Percentiles rank a stretch among this genome's conserved stretches.
Conservation (phyloP, 345 rosid species). For the Angophora floribunda region DNA sequence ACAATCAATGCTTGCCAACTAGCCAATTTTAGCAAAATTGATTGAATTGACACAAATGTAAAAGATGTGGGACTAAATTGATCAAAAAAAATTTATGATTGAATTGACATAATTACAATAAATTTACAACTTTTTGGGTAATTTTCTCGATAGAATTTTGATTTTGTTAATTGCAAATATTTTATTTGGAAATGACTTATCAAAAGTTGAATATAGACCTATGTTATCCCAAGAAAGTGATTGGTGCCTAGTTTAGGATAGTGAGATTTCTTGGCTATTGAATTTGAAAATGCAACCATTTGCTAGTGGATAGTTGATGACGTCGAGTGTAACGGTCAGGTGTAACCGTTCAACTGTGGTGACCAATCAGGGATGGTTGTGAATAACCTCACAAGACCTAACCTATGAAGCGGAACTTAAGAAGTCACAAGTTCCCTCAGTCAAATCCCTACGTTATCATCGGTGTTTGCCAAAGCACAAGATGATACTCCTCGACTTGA, state of each 20-base stretch:
- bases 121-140: no score
- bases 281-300: neutral
- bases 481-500: neutral
- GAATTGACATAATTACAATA: no score
- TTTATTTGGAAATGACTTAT: neutral
- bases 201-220: neutral
- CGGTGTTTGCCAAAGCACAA: neutral
- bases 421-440: neutral
- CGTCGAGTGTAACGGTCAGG: neutral
- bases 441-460: neutral
- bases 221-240: neutral
- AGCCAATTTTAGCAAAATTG: no score
- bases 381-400: neutral
- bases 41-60: no score
- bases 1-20: no score
- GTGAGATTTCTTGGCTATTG: neutral
- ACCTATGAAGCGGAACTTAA: neutral
- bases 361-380: neutral
- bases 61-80: no score
- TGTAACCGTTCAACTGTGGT: neutral
- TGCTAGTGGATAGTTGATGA: neutral
- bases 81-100: no score
- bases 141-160: neutral
- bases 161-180: neutral
- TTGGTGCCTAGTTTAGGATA: neutral